Evolutionary conservation across 257 asterid species (phyloP).

Genomic region (Plantago elongata): DNA sequence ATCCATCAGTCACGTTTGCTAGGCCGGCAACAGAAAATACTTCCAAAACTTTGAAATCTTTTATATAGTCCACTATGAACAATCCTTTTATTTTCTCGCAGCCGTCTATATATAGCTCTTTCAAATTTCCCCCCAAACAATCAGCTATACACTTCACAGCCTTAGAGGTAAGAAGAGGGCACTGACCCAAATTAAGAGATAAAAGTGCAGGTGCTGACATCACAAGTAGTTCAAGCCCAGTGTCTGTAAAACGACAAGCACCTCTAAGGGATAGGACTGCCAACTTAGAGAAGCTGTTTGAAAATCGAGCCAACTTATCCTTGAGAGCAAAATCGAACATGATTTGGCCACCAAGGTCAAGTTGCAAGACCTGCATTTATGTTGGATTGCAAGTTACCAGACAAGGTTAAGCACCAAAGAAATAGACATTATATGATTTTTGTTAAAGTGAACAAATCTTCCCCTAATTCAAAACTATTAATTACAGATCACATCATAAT

Average conservation of each 20-base stretch:
- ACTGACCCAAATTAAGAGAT: conserved; percentile 66
- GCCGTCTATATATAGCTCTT: conserved; percentile 65
- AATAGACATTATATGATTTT: no score
- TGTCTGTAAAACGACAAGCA: conserved; percentile 63
- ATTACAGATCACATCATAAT: no score
- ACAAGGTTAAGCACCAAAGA: no score
- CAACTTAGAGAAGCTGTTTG: conserved; percentile 40
- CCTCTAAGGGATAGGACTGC: conserved; percentile 70
- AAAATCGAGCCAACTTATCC: conserved; percentile 26
- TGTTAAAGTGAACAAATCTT: no score
- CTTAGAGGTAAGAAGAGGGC: conserved; percentile 54
- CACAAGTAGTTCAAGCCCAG: conserved; percentile 44
- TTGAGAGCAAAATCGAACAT: conserved; percentile 42
- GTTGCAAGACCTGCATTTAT: conserved; percentile 75
- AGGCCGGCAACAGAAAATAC: conserved; percentile 74
- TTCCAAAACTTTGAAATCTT: conserved; percentile 50
- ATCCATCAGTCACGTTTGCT: conserved; percentile 41
- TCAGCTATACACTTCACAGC: conserved; percentile 45
- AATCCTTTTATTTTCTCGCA: conserved; percentile 52
- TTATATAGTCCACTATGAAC: conserved; percentile 39
- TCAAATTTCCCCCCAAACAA: conserved; percentile 53
- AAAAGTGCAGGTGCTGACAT: conserved; percentile 46
- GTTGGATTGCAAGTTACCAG: conserved; percentile 10
- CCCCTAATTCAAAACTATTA: no score
- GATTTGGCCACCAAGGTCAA: conserved; percentile 75